Evolutionary conservation across 805 yeast species (phyloP).

Genomic region (Jamesozyma piceae): DNA sequence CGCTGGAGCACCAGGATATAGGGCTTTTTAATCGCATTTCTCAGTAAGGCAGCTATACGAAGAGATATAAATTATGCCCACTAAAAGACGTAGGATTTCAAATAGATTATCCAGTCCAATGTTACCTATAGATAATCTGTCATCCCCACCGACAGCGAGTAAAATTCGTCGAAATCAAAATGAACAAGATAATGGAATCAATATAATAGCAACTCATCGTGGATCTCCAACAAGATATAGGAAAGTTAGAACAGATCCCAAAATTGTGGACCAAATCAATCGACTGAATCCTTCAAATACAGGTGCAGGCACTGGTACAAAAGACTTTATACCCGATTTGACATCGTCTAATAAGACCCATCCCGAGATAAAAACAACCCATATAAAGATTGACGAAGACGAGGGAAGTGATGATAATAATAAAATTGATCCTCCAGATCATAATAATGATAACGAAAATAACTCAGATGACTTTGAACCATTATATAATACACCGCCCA

Average conservation of each 20-base stretch:
- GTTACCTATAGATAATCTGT: neutral
- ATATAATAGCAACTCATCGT: neutral
- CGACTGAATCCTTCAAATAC: neutral
- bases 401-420: neutral
- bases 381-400: neutral
- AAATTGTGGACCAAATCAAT: conserved; percentile 13
- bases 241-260: conserved; percentile 12
- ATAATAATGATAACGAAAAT: conserved; percentile 3
- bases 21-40: no score
- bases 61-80: neutral
- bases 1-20: no score
- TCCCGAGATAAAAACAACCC: neutral
- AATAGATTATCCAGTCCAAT: neutral
- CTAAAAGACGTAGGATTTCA: neutral
- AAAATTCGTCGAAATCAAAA: neutral
- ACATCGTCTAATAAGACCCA: neutral
- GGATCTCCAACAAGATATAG: conserved; percentile 11
- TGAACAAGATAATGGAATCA: neutral
- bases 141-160: neutral
- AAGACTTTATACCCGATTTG: conserved; percentile 10
- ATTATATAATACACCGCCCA: conserved; percentile 8
- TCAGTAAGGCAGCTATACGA: no score
- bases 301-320: neutral
- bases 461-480: conserved; percentile 6
- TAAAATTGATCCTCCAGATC: no score